Evolutionary conservation across 371 early-diverging fungal genomes (phyloP).

Genomic region (Batkoa obscura): DNA sequence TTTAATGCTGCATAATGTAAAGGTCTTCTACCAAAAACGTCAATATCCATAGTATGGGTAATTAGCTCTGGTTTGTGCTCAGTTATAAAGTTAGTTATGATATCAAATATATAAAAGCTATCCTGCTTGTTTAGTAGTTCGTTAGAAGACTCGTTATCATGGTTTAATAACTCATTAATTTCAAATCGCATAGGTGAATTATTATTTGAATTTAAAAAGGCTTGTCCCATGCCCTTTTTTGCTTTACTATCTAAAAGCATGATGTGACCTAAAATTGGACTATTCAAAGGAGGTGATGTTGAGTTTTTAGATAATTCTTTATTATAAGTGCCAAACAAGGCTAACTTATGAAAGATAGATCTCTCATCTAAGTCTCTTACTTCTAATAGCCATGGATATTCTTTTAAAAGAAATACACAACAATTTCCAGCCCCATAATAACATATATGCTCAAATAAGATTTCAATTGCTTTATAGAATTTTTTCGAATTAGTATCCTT

Average conservation of each 20-base stretch:
- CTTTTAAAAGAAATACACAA: neutral
- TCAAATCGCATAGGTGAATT: neutral
- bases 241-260: neutral
- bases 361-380: constrained; percentile 37
- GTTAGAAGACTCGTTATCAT: neutral
- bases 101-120: constrained; percentile 13
- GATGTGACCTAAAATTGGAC: neutral
- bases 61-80: constrained; percentile 7
- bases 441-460: neutral
- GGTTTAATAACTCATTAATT: neutral
- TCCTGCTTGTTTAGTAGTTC: constrained; percentile 11
- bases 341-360: constrained; percentile 35
- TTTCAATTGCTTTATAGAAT: neutral
- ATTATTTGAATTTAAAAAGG: neutral
- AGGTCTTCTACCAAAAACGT: constrained; percentile 31
- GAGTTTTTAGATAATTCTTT: neutral
- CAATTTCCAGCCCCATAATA: neutral
- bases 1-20: constrained; percentile 47
- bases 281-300: neutral
- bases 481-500: neutral
- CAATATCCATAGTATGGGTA: neutral
- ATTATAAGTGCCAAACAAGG: constrained; percentile 18
- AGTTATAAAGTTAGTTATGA: constrained; percentile 9
- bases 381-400: neutral
- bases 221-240: too few relatives aligned